A percentile compares a stretch with the other conserved stretches of the same genome.
Evolutionary conservation across 176 grass and related monocot genomes (phyloP).

Genomic region (Rhynchospora breviuscula): DNA sequence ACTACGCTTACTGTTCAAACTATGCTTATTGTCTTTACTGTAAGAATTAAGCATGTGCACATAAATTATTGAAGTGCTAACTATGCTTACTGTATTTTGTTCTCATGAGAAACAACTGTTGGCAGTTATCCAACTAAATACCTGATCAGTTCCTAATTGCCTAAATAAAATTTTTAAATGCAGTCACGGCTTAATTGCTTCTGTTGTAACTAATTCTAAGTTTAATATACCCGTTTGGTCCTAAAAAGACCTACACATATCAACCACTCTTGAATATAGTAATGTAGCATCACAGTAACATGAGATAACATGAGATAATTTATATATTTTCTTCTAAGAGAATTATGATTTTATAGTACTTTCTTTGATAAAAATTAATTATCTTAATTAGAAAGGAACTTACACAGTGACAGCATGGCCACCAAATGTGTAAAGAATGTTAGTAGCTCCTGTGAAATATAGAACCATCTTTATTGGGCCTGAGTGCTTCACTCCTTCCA

Average conservation of each 20-base stretch:
- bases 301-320: background rate
- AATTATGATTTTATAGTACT: background rate
- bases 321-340: background rate
- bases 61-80: too few relatives aligned
- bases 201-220: background rate
- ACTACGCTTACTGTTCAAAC: too few relatives aligned
- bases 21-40: too few relatives aligned
- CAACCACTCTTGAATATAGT: background rate
- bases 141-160: background rate
- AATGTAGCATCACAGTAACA: background rate
- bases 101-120: background rate
- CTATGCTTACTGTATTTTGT: too few relatives aligned
- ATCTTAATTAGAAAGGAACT: conserved; percentile 8
- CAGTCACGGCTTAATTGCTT: background rate
- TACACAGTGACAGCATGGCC: conserved; percentile 99
- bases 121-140: background rate
- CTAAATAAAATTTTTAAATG: background rate
- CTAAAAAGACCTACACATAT: background rate
- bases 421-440: conserved; percentile 99
- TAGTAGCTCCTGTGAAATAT: conserved; percentile 97
- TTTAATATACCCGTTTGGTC: background rate
- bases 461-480: conserved; percentile 91
- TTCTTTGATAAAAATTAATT: background rate
- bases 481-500: conserved; percentile 87
- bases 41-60: too few relatives aligned